Conservation (phyloP, 2,329 filamentous ascomycete genomes). For the Aspergillus pseudonomiae region DNA sequence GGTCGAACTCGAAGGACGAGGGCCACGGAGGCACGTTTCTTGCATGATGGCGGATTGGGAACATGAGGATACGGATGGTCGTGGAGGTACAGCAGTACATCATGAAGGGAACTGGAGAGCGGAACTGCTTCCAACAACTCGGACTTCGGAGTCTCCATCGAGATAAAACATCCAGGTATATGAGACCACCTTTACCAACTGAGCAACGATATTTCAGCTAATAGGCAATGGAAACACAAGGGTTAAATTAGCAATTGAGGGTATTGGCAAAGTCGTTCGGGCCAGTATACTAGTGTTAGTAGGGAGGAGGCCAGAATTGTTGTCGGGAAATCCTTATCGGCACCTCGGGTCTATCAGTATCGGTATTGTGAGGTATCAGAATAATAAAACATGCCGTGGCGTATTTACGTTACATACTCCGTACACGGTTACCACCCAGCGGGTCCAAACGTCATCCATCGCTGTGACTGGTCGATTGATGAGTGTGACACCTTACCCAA, state of each 20-base stretch:
- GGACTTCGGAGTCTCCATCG: not conserved
- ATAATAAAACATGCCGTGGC: not conserved
- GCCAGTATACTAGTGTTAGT: too few species aligned
- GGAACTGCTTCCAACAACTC: conserved; percentile 10
- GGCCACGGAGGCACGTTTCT: conserved; percentile 67
- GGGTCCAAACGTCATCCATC: not conserved
- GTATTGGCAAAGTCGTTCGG: not conserved
- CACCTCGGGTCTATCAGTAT: not conserved
- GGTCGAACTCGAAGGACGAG: conserved; percentile 66
- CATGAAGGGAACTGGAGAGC: conserved; percentile 34
- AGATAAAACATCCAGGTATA: not conserved
- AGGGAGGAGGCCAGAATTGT: not conserved
- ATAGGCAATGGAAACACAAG: not conserved
- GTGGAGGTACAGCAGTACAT: conserved; percentile 36
- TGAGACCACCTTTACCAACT: not conserved
- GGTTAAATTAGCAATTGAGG: not conserved
- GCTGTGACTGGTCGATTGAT: not conserved
- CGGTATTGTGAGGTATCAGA: not conserved
- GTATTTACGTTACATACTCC: not conserved
- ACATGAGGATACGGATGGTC: conserved; percentile 47
- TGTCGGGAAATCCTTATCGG: not conserved
- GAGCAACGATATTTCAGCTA: not conserved
- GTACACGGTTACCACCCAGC: not conserved
- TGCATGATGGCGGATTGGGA: conserved; percentile 51
- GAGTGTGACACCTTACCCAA: not conserved